Conservation (phyloP, 306 rosid species). For the Oemleria cerasiformis region DNA sequence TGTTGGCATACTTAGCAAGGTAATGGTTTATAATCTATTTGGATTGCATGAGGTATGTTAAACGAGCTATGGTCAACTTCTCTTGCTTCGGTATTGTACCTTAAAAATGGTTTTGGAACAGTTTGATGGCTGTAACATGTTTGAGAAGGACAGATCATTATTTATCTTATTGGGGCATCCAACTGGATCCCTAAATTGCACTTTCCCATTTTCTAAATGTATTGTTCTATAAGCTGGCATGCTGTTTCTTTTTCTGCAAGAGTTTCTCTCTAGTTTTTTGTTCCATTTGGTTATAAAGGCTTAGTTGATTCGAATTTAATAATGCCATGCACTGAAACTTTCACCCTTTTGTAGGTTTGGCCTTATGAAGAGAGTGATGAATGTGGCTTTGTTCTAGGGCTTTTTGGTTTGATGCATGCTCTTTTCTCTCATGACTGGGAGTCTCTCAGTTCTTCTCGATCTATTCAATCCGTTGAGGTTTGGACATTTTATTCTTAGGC, state of each 20-base stretch:
- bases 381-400: constrained; percentile 93
- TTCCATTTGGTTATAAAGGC: neutral
- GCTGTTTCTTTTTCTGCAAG: neutral
- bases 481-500: constrained; percentile 15
- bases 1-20: constrained; percentile 95
- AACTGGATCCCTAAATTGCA: neutral
- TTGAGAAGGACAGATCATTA: neutral
- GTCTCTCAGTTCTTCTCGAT: constrained; percentile 44
- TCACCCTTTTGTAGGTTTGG: constrained; percentile 61
- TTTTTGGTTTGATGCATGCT: constrained; percentile 71
- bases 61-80: constrained; percentile 12
- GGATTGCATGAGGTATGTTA: neutral
- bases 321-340: neutral
- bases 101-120: constrained; percentile 1
- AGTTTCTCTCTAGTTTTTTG: neutral
- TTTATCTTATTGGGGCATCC: constrained; percentile 1
- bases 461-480: constrained; percentile 62
- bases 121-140: constrained; percentile 5
- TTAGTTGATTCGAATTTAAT: neutral
- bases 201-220: neutral
- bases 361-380: constrained; percentile 79
- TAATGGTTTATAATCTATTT: constrained; percentile 24
- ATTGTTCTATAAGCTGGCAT: neutral
- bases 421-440: constrained; percentile 62
- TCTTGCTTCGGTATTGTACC: constrained; percentile 10